Percentiles rank a stretch among this genome's conserved stretches.
Evolutionary conservation across 1,284 basidiomycete species (phyloP).

Genomic region (Rhizoctonia solani): DNA sequence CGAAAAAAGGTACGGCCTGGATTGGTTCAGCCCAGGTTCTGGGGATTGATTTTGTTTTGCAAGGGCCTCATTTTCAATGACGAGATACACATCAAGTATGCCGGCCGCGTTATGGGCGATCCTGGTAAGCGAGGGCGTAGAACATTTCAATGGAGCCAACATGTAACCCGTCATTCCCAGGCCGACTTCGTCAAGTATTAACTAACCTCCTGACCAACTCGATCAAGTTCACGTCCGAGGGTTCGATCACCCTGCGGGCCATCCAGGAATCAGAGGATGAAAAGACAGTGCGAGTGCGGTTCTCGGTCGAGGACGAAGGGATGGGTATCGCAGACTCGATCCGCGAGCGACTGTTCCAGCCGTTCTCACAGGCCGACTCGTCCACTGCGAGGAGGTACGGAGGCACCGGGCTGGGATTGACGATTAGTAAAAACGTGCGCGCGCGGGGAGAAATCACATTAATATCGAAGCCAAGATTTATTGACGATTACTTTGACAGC

Average conservation of each 20-base stretch:
- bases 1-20: slow-evolving; percentile 20
- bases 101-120: slow-evolving; percentile 32
- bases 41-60: no score
- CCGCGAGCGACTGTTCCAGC: slow-evolving; percentile 22
- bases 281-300: slow-evolving; percentile 1
- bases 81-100: slow-evolving; percentile 12
- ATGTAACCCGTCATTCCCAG: neutral
- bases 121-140: slow-evolving; percentile 11
- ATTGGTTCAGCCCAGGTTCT: no score
- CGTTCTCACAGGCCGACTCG: slow-evolving; percentile 31
- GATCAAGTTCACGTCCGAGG: slow-evolving; percentile 31
- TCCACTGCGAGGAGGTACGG: slow-evolving; percentile 32
- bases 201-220: slow-evolving; percentile 32
- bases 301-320: slow-evolving; percentile 26
- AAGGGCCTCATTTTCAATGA: slow-evolving; percentile 27
- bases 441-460: neutral
- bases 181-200: slow-evolving; percentile 29
- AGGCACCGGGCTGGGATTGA: slow-evolving; percentile 27
- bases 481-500: no score
- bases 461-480: no score
- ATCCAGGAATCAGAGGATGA: slow-evolving; percentile 7
- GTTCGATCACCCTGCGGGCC: slow-evolving; percentile 25
- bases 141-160: neutral
- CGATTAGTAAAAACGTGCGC: slow-evolving; percentile 25
- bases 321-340: slow-evolving; percentile 28